Evolutionary conservation across 805 yeast genomes (phyloP), one percentile per base, ranked within the genome.

Genomic region (Saitoella complicata): DNA sequence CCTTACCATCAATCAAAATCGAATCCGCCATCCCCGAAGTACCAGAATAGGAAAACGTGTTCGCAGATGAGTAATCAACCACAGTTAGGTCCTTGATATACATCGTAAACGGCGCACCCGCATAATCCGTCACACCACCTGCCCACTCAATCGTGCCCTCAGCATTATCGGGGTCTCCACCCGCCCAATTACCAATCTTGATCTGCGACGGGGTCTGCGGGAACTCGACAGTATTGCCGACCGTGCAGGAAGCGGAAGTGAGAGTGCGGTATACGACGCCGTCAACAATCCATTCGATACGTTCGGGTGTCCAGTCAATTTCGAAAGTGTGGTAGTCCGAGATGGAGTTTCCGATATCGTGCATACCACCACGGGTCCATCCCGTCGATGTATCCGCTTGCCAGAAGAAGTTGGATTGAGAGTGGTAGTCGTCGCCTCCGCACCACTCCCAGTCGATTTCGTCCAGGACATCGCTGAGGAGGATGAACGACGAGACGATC

Each of bases 151-250:
- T 72, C 5, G 85, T 78, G 33, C 85, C 86, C 37, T 56, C 64
- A 2, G 67, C 61, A 55, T 77, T 77, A 33, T 54, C 42, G 31
- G 72, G 55, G 45, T 70, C 71, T 39, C 74, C 75, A 21, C 72
- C 75, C 7, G 73, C 71, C 75, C 75, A 70, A 13, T 66, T 45
- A 9, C 73, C 73, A 11, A 69, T 60, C 59, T 82, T 84, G 39
- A 86, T 64, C 55, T 81, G 69, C 39, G 86, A 83, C 41, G 96
- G 96, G n/a, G 85, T 66, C 64, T 86, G 94, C 38, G 96, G 96
- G 61, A 73, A 87, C 5, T 94, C 94, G 54, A 74, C 85, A 9
- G 58, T 55, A 5, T 73, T 63, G 31, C 3, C 33, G n/a, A 30
- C 32, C 29, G 50, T 38, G 7, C 51, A 37, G 6, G 73, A 41